Base-by-base conservation (phyloP, 1,139 yeast genomes). In the Tardiomyces digboiensis region DNA sequence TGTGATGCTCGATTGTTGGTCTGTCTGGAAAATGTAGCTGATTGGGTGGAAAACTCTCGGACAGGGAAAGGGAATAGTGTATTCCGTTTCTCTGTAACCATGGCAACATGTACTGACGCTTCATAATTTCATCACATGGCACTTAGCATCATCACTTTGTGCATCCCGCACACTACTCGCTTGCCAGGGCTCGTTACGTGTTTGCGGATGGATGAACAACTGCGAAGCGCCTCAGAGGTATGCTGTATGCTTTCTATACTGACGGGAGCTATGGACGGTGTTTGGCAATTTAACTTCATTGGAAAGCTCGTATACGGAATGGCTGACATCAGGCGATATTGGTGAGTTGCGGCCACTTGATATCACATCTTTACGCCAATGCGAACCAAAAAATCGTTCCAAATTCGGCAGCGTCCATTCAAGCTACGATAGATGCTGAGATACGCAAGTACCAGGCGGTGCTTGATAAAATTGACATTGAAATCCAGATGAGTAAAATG, bases 351-450 rank as follows among this genome's bases (percentile, higher is more conserved):
- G 60, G 59, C 8, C 49, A 55, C 36, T 46, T 56, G 29, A 46
- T 57, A n/a, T 43, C 51, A 22, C 44, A 49, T 38, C 46, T 56
- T n/a, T 44, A 46, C 29, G 44, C 51, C 14, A 51, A 49, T 42
- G 48, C 50, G 18, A 39, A 43, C 21, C 52, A 50, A 36, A 50
- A 51, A 36, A 22, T 22, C 20, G 53, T 57, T 1, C 58, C 59
- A 6, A 57, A 57, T 41, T 56, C 59, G 6, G 55, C 58, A 2
- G 43, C 51, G 8, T 46, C 48, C 19, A 44, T 56, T 19, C 59
- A 56, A 43, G 39, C 46, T 7, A 44, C 55, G 4, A 50, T 57
- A 16, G 57, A 57, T 43, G 47, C 44, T 10, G 52, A 51, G 36
- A 44, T 57, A 14, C 42, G 49, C 16, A 40, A 40, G 20, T 57